Evolutionary conservation across 257 asterid species (phyloP).

Genomic region (Ilex asprella): DNA sequence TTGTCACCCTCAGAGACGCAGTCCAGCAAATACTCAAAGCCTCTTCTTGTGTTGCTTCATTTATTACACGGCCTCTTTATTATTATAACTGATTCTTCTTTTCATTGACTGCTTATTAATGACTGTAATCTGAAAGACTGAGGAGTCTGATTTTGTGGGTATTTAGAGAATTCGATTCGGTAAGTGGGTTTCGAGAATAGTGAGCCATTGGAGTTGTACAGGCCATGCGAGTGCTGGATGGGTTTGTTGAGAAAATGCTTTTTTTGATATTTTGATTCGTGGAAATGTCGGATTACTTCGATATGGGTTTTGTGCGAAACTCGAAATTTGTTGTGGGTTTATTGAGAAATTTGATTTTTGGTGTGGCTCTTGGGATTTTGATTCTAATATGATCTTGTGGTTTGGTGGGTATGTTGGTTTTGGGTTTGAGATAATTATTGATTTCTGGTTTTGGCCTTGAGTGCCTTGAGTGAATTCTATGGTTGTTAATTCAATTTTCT

Average conservation of each 20-base stretch:
- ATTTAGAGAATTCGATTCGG: not conserved
- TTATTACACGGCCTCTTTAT: not conserved
- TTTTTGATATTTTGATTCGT: constrained; percentile 2
- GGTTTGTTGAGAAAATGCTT: not conserved
- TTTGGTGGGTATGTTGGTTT: no score
- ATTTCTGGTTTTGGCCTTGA: not conserved
- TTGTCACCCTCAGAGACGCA: not conserved
- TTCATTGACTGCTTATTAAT: not conserved
- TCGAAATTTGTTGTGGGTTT: no score
- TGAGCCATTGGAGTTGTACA: not conserved
- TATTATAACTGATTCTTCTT: no score
- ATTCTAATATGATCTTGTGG: no score
- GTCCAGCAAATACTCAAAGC: not conserved
- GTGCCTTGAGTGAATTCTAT: constrained; percentile 22
- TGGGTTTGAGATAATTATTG: not conserved
- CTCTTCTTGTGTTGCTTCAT: no score
- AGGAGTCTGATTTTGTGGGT: not conserved
- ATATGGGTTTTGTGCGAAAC: not conserved
- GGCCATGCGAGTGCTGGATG: not conserved
- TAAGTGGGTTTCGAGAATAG: not conserved
- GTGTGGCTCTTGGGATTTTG: not conserved
- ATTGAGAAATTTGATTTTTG: not conserved
- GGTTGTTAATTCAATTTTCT: constrained; percentile 4
- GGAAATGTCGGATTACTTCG: constrained; percentile 7
- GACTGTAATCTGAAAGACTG: not conserved